Evolutionary conservation across 768 basidiomycete species (phyloP).

Genomic region (Pleurotus giganteus): DNA sequence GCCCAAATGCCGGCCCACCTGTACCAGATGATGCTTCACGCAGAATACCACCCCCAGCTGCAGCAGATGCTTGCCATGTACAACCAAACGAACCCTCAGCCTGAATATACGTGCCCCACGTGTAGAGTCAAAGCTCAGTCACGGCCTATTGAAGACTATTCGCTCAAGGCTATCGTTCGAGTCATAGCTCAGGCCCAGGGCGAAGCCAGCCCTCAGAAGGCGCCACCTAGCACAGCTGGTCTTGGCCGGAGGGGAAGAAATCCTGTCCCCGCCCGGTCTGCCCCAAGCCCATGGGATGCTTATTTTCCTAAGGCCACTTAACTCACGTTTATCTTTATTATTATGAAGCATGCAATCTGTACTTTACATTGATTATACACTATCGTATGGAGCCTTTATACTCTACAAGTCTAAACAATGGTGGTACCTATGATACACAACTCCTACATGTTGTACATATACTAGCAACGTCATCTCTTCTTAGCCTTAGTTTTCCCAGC

Average conservation of each 20-base stretch:
- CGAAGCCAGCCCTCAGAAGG: conserved; percentile 41
- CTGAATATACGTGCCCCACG: conserved; percentile 65
- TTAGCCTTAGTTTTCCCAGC: conserved; percentile 38
- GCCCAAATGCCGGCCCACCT: conserved; percentile 15
- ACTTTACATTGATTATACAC: neutral
- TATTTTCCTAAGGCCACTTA: conserved; percentile 35
- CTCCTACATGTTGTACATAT: neutral
- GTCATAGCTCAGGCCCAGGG: conserved; percentile 47
- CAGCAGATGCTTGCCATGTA: conserved; percentile 23
- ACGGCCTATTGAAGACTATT: conserved; percentile 59
- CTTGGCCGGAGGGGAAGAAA: conserved; percentile 21
- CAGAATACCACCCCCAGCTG: conserved; percentile 25
- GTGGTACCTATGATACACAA: neutral
- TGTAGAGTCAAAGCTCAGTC: conserved; percentile 51
- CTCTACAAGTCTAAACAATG: conserved; percentile 4
- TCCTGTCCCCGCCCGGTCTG: conserved; percentile 3
- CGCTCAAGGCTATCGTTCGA: conserved; percentile 55
- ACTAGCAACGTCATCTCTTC: conserved; percentile 31
- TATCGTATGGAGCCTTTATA: neutral
- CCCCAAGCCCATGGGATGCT: conserved; percentile 39
- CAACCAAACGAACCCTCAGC: conserved; percentile 32
- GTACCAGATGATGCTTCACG: conserved; percentile 11
- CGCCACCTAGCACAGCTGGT: conserved; percentile 10
- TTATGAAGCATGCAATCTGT: neutral
- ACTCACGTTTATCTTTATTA: neutral